These are phyloP conservation scores for Lachnellula suecica DNA, from an alignment of 2,329 filamentous ascomycete genomes.

Conservation along the genomic window DNA sequence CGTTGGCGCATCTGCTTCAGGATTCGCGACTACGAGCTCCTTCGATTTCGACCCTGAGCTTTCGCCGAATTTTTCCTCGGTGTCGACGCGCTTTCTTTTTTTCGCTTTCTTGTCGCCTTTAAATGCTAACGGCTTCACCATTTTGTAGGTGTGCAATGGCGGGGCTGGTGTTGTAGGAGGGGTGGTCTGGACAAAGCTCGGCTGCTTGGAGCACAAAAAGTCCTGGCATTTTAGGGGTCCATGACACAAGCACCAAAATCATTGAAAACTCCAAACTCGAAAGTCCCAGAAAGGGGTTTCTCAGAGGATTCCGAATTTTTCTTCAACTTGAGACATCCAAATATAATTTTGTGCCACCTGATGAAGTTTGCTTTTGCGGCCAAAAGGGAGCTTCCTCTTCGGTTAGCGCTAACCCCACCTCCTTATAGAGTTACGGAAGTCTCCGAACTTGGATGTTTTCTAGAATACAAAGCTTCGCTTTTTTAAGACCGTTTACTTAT, in stretches of 20 bases:
- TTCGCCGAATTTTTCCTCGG: conserved; percentile 39
- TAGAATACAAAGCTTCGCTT: too few species aligned
- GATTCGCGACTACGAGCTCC: conserved; percentile 19
- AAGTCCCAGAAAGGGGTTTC: too few species aligned
- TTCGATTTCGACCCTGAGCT: conserved; percentile 21
- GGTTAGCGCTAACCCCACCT: neutral
- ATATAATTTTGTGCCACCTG: too few species aligned
- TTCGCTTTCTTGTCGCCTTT: conserved; percentile 97
- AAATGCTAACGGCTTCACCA: conserved; percentile 90
- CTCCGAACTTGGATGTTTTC: neutral
- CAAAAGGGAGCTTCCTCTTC: neutral
- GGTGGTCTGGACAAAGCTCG: neutral
- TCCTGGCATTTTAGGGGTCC: too few species aligned
- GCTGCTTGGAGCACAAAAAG: too few species aligned
- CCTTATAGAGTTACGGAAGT: neutral
- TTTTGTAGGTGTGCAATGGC: conserved; percentile 37
- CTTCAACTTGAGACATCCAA: neutral
- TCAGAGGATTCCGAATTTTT: neutral
- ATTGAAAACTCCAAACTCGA: too few species aligned
- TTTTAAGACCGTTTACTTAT: neutral
- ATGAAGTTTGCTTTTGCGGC: too few species aligned
- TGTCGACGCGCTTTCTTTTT: conserved; percentile 77
- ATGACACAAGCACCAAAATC: too few species aligned
- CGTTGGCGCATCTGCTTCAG: conserved; percentile 18
- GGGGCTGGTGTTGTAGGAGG: neutral